A percentile compares a stretch with the other conserved stretches of the same genome.
These are phyloP conservation scores for Microcyclospora tardicrescens DNA, from an alignment of 2,329 filamentous ascomycete species.

Conservation along the genomic window DNA sequence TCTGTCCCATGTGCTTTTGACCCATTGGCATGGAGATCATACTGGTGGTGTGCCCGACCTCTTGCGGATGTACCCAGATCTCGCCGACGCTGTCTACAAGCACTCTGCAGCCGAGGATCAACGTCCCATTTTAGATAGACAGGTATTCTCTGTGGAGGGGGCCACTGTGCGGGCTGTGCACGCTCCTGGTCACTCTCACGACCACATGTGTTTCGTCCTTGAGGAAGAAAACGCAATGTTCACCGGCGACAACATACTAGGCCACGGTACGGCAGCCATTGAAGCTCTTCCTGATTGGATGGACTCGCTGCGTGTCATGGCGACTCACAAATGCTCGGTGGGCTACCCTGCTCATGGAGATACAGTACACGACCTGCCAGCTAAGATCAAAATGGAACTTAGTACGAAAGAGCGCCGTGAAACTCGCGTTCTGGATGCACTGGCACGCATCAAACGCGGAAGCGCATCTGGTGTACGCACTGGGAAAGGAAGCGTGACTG, in stretches of 20 bases:
- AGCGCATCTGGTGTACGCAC: slow-evolving; percentile 2
- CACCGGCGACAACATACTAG: slow-evolving; percentile 27
- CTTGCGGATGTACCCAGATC: slow-evolving; percentile 18
- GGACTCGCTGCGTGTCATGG: slow-evolving; percentile 24
- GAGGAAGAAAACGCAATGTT: slow-evolving; percentile 27
- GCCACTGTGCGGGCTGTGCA: slow-evolving; percentile 28
- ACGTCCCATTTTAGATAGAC: slow-evolving; percentile 25
- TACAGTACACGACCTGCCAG: slow-evolving; percentile 25
- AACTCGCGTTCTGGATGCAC: slow-evolving; percentile 25
- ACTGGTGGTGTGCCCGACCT: slow-evolving; percentile 31
- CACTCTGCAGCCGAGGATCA: slow-evolving; percentile 20
- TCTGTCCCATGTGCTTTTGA: slow-evolving; percentile 32
- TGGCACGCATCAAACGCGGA: too few relatives aligned
- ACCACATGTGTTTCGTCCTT: slow-evolving; percentile 25
- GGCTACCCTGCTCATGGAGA: slow-evolving; percentile 37
- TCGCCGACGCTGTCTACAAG: slow-evolving; percentile 25
- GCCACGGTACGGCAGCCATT: slow-evolving; percentile 28
- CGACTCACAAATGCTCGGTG: slow-evolving; percentile 20
- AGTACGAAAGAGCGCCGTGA: slow-evolving; percentile 29
- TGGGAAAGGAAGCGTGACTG: slow-evolving; percentile 25
- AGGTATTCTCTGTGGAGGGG: slow-evolving; percentile 27
- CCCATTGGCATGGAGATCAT: slow-evolving; percentile 35
- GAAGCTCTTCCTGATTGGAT: slow-evolving; percentile 30
- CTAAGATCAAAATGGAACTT: slow-evolving; percentile 33
- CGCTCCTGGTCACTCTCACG: slow-evolving; percentile 21